Evolutionary conservation across 768 basidiomycete genomes (phyloP), one percentile per base, ranked within the genome.

Genomic region (Pisolithus albus): DNA sequence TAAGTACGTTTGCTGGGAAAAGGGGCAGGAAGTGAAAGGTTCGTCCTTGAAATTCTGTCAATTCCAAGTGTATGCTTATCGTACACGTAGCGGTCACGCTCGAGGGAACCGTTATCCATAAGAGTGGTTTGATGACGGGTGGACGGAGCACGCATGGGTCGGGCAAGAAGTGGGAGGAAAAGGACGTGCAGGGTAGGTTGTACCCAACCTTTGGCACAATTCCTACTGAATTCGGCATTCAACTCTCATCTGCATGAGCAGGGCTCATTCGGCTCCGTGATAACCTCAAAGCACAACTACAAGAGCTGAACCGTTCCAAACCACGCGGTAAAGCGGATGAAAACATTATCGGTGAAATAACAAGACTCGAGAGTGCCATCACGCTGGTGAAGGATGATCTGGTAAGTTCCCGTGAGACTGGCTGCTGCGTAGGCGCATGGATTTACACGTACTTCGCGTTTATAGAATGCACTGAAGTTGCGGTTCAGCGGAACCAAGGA

Each of bases 11-110:
- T 90, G 88, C 59, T 99, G 92, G 70, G 93, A 95, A 60, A 93
- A 90, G 68, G 86, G 86, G 0, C 92, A 96, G 64, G 94, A 97
- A 58, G 90, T 99, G 38, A 99, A 99, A 77, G 92, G 95, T 94
- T 52, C 34, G 79, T 32, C 5, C 40, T 63, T 54, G 16, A 9
- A 30, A 24, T 30, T 37, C 7, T 42, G 11, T 41, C 41, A 32
- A 39, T 28, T 11, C 5, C 34, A 49, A 43, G 32, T 50, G 42
- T 24, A 52, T 21, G 18, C 24, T 32, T 49, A 32, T 34, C 5
- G 21, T n/a, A 45, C 26, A 23, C 23, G 39, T 52, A 94, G 96
- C 94, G 53, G 96, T 99, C 19, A 96, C 96, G 0, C 73, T 99
- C 40, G 94, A 98, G 41, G 96, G 96, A 1, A 98, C 94, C 3